Conservation (phyloP, 1,284 basidiomycete genomes). For the Omphalotus olearius region DNA sequence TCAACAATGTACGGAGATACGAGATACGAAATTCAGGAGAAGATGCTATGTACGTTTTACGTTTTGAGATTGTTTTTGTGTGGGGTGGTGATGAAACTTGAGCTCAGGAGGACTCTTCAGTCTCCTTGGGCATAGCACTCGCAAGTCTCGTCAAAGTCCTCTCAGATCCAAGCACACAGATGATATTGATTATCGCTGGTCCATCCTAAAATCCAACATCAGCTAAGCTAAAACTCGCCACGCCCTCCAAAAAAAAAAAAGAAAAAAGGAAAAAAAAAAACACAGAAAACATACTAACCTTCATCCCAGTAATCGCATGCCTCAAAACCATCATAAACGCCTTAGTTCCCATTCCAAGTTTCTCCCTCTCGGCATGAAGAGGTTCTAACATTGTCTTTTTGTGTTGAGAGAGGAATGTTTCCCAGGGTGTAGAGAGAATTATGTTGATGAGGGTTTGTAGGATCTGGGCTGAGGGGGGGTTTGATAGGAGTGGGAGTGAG, state of each 20-base stretch:
- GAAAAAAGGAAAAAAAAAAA: neutral
- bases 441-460: constrained; percentile 15
- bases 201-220: constrained; percentile 31
- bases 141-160: constrained; percentile 31
- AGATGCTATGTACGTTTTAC: too few relatives aligned
- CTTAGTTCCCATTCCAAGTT: constrained; percentile 37
- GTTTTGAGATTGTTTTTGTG: too few relatives aligned
- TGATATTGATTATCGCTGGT: constrained; percentile 37
- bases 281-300: constrained; percentile 43
- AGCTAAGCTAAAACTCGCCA: too few relatives aligned
- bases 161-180: constrained; percentile 35
- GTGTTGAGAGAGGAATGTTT: constrained; percentile 12
- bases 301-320: constrained; percentile 75
- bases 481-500: too few relatives aligned
- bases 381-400: constrained; percentile 33
- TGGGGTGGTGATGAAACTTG: too few relatives aligned
- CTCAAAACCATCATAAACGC: constrained; percentile 69
- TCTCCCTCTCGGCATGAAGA: constrained; percentile 43
- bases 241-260: constrained; percentile 5
- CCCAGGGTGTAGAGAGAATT: neutral
- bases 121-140: neutral
- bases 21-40: too few relatives aligned
- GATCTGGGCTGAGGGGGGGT: neutral
- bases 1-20: too few relatives aligned
- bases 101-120: too few relatives aligned